Evolutionary conservation across 345 rosid species (phyloP), one percentile per base, ranked within the genome.

Genomic region (Lenwebbia sp.): DNA sequence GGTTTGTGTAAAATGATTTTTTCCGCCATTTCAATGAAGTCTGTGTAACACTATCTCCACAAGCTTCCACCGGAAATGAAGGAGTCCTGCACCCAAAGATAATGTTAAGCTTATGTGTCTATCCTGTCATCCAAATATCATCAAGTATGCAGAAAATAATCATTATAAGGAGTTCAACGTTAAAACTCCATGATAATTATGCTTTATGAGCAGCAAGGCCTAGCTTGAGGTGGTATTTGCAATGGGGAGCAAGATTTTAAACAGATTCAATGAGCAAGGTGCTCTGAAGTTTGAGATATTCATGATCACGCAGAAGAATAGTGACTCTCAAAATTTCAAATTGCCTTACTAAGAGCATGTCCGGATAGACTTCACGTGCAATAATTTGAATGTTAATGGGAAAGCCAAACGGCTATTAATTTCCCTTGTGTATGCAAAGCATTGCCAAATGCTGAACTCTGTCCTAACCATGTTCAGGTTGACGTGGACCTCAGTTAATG

Each of bases 1-100:
- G 44, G 88, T 88, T 83, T 13, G 94, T 52, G 88, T 83, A 88
- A 85, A 95, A 89, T 22, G 78, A 51, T 91, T 87, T 89, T 33
- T 12, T 88, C 88, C 84, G 54, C 70, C 52, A 82, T 84, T 84
- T 90, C 85, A 84, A 81, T 7, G 84, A 88, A 30, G 84, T 52
- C 89, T 92, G 94, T 83, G 55, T 54, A 26, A 88, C 76, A 84
- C 50, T 87, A 87, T 57, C 83, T 89, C 82, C 82, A 49, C 85
- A 51, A 44, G 89, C 47, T 22, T 84, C 82, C 82, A 76, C 88
- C 13, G 88, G 86, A 47, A 37, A 47, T 52, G 83, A 85, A 26
- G 58, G 83, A 86, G 60, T 88, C 88, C 93, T 91, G 89, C 90
- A 84, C 50, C 83, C 26, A 70, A 70, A 37, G 40, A 11, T 70